Base-by-base conservation (phyloP, 2,329 filamentous ascomycete species). In the Clarireedia paspali region DNA sequence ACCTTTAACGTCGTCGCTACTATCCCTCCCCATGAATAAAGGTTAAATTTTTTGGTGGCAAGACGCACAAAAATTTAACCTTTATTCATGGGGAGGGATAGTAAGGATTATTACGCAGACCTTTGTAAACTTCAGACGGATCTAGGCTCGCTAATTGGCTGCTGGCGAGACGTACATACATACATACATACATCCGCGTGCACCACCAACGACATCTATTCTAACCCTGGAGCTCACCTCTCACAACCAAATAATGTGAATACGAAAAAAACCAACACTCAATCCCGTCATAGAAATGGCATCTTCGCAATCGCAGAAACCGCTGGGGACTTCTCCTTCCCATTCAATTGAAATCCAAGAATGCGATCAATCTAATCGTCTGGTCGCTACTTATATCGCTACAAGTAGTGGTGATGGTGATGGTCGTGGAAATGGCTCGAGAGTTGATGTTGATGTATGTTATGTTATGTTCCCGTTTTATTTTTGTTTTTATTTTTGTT, bases 311-410 rank as follows among this genome's bases (percentile, higher is more conserved):
- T 23, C 47, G 6, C 47, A 49, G 15, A 46, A 26, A 24, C 44
- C 44, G 15, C 4, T 44, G 5, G 40, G 40, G 10, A 3, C 20
- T 20, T 20, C 20, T 20, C 17, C 40, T 46, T 46, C 44, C 9
- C 5, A 26, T 3, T 26, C 23, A 3, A 39, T 59, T 2, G 62
- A 64, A 47, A 64, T 68, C 10, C 55, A 61, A 38, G 67, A 69
- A 50, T 55, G 59, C 24, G 66, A 70, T 45, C 64, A 68, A 52
- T 64, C 68, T 6, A 64, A 66, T 9, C 66, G 69, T 47, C 45
- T 69, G 12, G 59, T 68, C 10, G 66, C 67, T 6, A 70, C 65
- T 20, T 70, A 70, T 52, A 58, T 66, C 49, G 44, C 49, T 9
- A 50, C n/a, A 20, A 20, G 20, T 3, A 20, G 20, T 9, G 56